Evolutionary conservation across 2,329 filamentous ascomycete species (phyloP), one percentile per base, ranked within the genome.

Genomic region (Epichloe hybrida): DNA sequence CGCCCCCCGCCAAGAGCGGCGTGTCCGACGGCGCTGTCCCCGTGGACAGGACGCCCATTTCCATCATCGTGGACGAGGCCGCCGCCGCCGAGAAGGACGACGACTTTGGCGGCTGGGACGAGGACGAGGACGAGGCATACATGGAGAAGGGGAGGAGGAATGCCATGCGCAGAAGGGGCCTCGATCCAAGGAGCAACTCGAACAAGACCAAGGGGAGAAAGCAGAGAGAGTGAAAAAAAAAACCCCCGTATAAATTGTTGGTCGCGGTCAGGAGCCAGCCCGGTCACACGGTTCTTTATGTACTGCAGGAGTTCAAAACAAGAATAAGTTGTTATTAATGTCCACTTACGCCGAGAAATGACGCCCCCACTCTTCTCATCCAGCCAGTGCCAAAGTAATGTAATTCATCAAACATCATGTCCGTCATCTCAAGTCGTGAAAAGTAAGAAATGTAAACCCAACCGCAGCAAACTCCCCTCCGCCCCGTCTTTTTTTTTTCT

Each of bases 111-210:
- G 83, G 77, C 1, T 91, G 86, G 63, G 80, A 89, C 53, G 84
- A 88, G 0, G 80, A 83, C 0, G 83, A 83, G 62, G 87, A 91
- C 61, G 67, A 75, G 58, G 75, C 80, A 58, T 83, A 84, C 62
- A 88, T 90, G 42, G 77, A 84, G 61, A 80, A 80, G 59, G 84
- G 81, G n/a, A 81, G 83, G 72, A 77, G 79, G 57, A 88, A 84
- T 60, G 78, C 81, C 53, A 77, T 89, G 74, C 80, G 84, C 59
- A 79, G 80, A 60, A 83, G 85, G 63, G 86, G 86, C 53, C 67
- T 90, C 49, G 81, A 90, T 65, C 86, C 86, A 1, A 81, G 77
- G 62, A 80, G 76, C 27, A 67, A 70, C 44, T 9, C 50, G n/a
- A 55, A 57, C 46, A 67, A 62, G 57, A 62, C 66, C 39, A 42